Evolutionary conservation across 108 stramenopile genomes (phyloP).

Genomic region (Schizochytrium sp.): DNA sequence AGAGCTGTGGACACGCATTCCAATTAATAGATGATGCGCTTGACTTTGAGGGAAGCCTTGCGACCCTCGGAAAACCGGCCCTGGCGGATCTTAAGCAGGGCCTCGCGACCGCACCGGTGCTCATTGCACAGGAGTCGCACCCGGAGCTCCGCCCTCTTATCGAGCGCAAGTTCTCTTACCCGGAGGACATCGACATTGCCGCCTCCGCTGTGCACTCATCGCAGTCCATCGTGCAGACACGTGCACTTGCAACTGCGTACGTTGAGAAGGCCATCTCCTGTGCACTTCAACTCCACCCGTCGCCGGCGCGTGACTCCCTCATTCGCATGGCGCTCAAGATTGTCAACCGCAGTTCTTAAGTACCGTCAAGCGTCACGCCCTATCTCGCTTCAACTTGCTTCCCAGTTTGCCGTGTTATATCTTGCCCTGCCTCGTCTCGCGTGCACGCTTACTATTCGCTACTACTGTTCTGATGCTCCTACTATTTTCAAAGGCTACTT

Average conservation of each 20-base stretch:
- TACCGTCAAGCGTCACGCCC: not conserved
- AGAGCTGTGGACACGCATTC: constrained; percentile 96
- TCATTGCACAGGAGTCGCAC: constrained; percentile 89
- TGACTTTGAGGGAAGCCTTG: constrained; percentile 90
- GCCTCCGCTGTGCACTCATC: constrained; percentile 77
- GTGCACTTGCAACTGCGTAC: constrained; percentile 90
- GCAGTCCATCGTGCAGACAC: constrained; percentile 84
- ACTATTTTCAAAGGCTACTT: no score
- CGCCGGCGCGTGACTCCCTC: constrained; percentile 70
- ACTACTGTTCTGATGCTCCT: no score
- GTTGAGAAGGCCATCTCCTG: constrained; percentile 86
- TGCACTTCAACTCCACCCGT: constrained; percentile 63
- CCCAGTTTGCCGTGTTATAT: no score
- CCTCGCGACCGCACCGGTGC: constrained; percentile 93
- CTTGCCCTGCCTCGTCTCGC: no score
- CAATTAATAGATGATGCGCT: constrained; percentile 97
- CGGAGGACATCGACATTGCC: constrained; percentile 89
- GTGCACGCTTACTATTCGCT: no score
- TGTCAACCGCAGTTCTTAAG: constrained; percentile 59
- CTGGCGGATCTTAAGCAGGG: constrained; percentile 91
- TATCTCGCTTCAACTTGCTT: no score
- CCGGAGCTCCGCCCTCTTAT: constrained; percentile 81
- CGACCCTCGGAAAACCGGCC: constrained; percentile 91
- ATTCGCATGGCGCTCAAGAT: constrained; percentile 71
- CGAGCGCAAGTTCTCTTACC: constrained; percentile 86